Conservation (phyloP, 257 asterid species). For the Thymus mandschuricus region DNA sequence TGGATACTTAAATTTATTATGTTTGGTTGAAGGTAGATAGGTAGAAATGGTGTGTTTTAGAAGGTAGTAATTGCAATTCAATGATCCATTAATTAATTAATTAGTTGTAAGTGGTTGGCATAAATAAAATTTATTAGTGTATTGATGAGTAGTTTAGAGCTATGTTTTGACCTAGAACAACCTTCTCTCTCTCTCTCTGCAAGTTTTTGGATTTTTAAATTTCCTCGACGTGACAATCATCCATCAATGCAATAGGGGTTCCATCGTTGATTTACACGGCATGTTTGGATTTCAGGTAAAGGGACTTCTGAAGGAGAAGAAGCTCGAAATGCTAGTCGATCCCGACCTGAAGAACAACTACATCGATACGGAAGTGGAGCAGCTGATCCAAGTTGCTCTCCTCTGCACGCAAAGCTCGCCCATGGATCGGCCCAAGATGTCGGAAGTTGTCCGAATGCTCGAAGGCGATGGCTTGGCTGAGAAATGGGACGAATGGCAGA, state of each 20-base stretch:
- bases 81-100: neutral
- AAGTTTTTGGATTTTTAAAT: neutral
- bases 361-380: slow-evolving; percentile 57
- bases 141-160: neutral
- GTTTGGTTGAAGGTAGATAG: neutral
- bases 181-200: neutral
- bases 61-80: neutral
- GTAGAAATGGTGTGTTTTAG: too few species aligned
- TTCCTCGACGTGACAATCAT: neutral
- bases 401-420: slow-evolving; percentile 59
- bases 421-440: slow-evolving; percentile 60
- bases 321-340: slow-evolving; percentile 57
- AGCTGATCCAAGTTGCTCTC: slow-evolving; percentile 56
- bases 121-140: neutral
- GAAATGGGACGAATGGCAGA: slow-evolving; percentile 61
- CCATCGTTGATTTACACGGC: neutral
- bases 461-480: slow-evolving; percentile 68
- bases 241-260: neutral
- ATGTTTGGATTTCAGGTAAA: slow-evolving; percentile 42
- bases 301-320: slow-evolving; percentile 60
- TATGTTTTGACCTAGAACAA: neutral
- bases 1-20: too few species aligned
- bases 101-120: neutral
- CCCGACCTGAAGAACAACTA: slow-evolving; percentile 50
- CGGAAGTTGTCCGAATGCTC: slow-evolving; percentile 58